Evolutionary conservation across 2,329 filamentous ascomycete species (phyloP).

Genomic region (Stemphylium beticola): DNA sequence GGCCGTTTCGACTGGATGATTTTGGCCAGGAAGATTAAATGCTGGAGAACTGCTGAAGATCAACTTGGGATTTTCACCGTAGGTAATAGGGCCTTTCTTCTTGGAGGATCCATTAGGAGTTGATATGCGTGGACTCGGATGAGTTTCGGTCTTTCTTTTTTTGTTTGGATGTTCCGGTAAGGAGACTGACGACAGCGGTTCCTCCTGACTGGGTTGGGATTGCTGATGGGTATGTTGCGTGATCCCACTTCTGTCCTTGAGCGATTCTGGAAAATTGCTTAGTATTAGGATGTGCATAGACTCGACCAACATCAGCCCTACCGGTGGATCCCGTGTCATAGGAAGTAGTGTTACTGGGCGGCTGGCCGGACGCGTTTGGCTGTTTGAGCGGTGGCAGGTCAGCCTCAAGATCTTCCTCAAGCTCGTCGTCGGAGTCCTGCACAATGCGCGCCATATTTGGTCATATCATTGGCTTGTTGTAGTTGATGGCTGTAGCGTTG

Average conservation of each 20-base stretch:
- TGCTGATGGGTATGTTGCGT: constrained; percentile 37
- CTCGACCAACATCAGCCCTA: constrained; percentile 14
- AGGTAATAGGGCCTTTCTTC: constrained; percentile 11
- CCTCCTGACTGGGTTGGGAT: constrained; percentile 17
- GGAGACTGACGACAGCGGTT: constrained; percentile 25
- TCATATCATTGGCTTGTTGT: constrained; percentile 9
- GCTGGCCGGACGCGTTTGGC: constrained; percentile 24
- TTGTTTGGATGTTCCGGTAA: constrained; percentile 29
- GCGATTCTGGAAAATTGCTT: constrained; percentile 24
- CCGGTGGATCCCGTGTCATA: constrained; percentile 40
- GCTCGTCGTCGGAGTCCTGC: constrained; percentile 48
- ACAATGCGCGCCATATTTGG: constrained; percentile 36
- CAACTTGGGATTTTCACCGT: constrained; percentile 18
- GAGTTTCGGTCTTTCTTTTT: constrained; percentile 27
- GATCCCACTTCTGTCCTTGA: constrained; percentile 32
- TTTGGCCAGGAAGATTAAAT: not conserved
- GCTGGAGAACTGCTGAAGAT: constrained; percentile 3
- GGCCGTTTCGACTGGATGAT: not conserved
- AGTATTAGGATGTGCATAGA: not conserved
- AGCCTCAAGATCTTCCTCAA: constrained; percentile 38
- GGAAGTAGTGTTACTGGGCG: constrained; percentile 8
- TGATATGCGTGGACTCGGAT: constrained; percentile 9
- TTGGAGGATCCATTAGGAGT: not conserved
- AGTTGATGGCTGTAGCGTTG: not conserved
- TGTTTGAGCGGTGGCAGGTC: constrained; percentile 15